Evolutionary conservation across 2,329 filamentous ascomycete genomes (phyloP), one percentile per base, ranked within the genome.

Genomic region (Curvularia eragrostidis): DNA sequence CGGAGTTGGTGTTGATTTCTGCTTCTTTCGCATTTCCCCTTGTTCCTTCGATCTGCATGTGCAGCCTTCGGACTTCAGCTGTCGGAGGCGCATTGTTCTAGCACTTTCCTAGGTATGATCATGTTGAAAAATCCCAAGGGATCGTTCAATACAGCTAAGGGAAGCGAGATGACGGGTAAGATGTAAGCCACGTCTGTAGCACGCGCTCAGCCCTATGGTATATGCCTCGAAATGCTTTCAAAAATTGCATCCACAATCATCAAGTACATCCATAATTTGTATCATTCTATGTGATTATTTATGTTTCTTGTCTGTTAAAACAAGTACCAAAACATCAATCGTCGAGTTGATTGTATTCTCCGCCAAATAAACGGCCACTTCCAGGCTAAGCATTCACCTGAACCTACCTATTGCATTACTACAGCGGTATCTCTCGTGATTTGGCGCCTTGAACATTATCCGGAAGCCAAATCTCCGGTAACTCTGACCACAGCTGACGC

Each of bases 401-500:
- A 12, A 36, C 9, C 5, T 18, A 8, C 34, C 5, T 4, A 36
- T 18, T 43, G 44, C 21, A 18, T 19, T 21, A 30, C 21, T 42
- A n/a, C 15, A 19, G 3, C 23, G n/a, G 26, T 8, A 3, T 15
- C 2, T n/a, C 23, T 43, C 4, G 13, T n/a, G 23, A 43, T 43
- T 43, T 10, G 42, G 50, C 32, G 39, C 48, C 48, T 49, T 34
- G 41, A n/a, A 53, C 39, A 23, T 26, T n/a, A 12, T 42, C 38
- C 41, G 38, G 26, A 47, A 1, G 6, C 23, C 49, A 47, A 56
- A 54, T 59, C 7, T 59, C 57, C 49, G 46, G 38, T 1, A 9
- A 42, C 13, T 26, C 7, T 43, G 23, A n/a, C 13, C 15, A 43
- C 7, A 26, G 41, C 41, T 43, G 41, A 43, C 23, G 1, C 23